Evolutionary conservation across 345 rosid species (phyloP).

Genomic region (Hibiscus trionum): DNA sequence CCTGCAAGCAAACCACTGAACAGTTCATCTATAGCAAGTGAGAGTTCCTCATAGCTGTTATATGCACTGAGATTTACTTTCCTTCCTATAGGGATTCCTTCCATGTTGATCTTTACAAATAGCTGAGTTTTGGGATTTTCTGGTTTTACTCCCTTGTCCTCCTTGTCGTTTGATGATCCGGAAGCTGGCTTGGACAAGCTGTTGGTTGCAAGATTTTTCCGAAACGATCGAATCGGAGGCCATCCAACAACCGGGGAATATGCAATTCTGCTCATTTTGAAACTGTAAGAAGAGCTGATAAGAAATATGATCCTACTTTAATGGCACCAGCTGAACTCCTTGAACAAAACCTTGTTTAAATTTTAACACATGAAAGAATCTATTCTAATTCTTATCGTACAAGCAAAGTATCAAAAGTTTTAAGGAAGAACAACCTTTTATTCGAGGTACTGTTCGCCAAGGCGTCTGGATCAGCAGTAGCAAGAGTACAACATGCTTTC

Average conservation of each 20-base stretch:
- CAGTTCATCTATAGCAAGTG: slow-evolving; percentile 77
- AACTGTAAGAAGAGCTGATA: not conserved
- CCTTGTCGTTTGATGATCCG: slow-evolving; percentile 38
- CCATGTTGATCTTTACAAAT: slow-evolving; percentile 95
- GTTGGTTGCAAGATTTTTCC: slow-evolving; percentile 70
- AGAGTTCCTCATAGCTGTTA: slow-evolving; percentile 71
- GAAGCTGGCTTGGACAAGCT: slow-evolving; percentile 48
- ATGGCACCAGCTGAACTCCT: not conserved
- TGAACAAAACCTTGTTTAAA: not conserved
- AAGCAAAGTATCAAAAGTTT: slow-evolving; percentile 1
- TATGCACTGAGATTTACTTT: slow-evolving; percentile 81
- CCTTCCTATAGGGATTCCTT: slow-evolving; percentile 96
- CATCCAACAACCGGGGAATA: slow-evolving; percentile 94
- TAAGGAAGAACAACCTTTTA: slow-evolving; percentile 51
- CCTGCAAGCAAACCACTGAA: slow-evolving; percentile 95
- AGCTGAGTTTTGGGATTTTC: slow-evolving; percentile 28
- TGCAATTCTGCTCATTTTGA: slow-evolving; percentile 42
- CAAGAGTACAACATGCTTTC: slow-evolving; percentile 27
- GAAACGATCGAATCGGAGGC: slow-evolving; percentile 92
- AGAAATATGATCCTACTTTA: not conserved
- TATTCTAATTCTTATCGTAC: not conserved
- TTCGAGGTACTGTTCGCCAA: slow-evolving; percentile 42
- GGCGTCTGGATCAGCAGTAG: slow-evolving; percentile 30
- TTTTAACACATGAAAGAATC: not conserved
- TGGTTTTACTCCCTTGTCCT: slow-evolving; percentile 22